Evolutionary conservation across 2,329 filamentous ascomycete genomes (phyloP).

Genomic region (Ascochyta koolunga): DNA sequence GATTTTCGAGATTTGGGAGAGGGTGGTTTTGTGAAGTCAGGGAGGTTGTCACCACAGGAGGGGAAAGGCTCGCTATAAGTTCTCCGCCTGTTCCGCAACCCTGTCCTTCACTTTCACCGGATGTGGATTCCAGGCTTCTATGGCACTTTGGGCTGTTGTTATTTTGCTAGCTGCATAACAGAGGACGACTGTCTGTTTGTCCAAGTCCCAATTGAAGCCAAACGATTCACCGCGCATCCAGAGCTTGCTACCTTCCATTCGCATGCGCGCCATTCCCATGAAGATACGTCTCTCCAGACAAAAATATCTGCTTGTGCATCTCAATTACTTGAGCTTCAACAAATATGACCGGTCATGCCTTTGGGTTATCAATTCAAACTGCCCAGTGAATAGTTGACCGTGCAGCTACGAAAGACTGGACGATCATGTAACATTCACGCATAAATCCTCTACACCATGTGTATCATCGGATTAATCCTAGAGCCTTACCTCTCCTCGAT

Average conservation of each 20-base stretch:
- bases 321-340: not conserved
- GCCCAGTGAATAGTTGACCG: not conserved
- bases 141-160: not conserved
- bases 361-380: no score
- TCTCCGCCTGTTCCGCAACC: slow-evolving; percentile 16
- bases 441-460: not conserved
- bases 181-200: not conserved
- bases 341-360: not conserved
- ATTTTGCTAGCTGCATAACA: no score
- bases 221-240: not conserved
- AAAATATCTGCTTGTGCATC: not conserved
- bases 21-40: slow-evolving; percentile 14
- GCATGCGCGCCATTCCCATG: not conserved
- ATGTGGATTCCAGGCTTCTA: not conserved
- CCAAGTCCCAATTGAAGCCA: not conserved
- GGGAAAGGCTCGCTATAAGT: slow-evolving; percentile 9
- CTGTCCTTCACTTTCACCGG: slow-evolving; percentile 19
- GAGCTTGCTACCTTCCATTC: slow-evolving; percentile 1
- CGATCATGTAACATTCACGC: not conserved
- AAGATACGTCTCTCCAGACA: not conserved
- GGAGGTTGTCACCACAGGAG: slow-evolving; percentile 5
- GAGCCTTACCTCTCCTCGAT: not conserved
- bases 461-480: no score
- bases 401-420: not conserved
- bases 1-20: not conserved